A percentile compares a stretch with the other conserved stretches of the same genome.
Evolutionary conservation across 176 grass and related monocot genomes (phyloP).

Genomic region (Oryza australiensis): DNA sequence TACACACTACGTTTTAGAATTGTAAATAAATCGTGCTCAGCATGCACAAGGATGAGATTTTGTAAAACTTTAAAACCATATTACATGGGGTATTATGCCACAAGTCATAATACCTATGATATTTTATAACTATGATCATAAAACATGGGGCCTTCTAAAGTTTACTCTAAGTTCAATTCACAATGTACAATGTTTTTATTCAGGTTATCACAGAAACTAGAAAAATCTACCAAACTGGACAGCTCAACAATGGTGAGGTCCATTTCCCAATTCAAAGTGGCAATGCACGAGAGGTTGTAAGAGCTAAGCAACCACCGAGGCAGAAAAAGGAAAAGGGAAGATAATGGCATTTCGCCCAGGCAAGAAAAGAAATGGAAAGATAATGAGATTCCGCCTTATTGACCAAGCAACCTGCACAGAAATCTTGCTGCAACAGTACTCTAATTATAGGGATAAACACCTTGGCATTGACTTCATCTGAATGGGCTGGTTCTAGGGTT

Average conservation of each 20-base stretch:
- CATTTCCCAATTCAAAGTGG: not conserved
- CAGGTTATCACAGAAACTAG: not conserved
- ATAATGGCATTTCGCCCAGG: not conserved
- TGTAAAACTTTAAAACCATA: too few relatives aligned
- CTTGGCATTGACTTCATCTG: slow-evolving; percentile 27
- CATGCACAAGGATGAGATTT: too few relatives aligned
- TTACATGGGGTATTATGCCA: too few relatives aligned
- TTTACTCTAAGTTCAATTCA: not conserved
- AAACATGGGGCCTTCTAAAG: too few relatives aligned
- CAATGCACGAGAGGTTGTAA: slow-evolving; percentile 1
- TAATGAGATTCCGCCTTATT: not conserved
- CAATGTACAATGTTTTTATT: not conserved
- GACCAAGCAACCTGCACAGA: slow-evolving; percentile 9
- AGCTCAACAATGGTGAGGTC: slow-evolving; percentile 2
- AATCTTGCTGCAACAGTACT: not conserved
- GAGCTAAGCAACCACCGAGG: slow-evolving; percentile 2
- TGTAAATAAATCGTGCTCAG: too few relatives aligned
- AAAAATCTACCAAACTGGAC: not conserved
- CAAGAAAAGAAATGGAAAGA: not conserved
- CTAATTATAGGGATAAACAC: not conserved
- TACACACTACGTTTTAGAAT: too few relatives aligned
- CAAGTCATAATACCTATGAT: too few relatives aligned
- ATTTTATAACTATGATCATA: too few relatives aligned
- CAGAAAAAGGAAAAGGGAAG: not conserved
- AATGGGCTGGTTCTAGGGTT: not conserved